Conservation (phyloP, 2,329 filamentous ascomycete genomes). For the Pseudogymnoascus sp. region DNA sequence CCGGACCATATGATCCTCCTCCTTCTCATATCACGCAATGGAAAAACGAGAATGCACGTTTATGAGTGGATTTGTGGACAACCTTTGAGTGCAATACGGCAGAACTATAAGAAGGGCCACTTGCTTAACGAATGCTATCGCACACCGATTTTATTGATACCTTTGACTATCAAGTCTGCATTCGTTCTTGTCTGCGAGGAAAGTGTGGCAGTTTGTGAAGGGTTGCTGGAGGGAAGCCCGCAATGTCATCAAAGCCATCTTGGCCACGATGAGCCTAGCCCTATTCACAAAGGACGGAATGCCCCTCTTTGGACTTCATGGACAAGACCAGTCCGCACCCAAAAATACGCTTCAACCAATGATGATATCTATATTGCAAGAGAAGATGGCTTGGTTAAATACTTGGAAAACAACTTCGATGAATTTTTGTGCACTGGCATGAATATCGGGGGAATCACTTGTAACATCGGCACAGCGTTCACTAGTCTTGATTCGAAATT, state of each 20-base stretch:
- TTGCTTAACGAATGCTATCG: conserved; percentile 44
- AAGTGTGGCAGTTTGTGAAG: conserved; percentile 49
- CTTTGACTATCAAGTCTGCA: conserved; percentile 61
- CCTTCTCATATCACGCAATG: conserved; percentile 47
- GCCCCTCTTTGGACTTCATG: conserved; percentile 73
- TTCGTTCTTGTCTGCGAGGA: conserved; percentile 62
- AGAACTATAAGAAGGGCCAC: conserved; percentile 43
- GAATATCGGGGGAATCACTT: conserved; percentile 58
- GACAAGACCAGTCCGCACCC: conserved; percentile 66
- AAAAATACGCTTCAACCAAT: conserved; percentile 51
- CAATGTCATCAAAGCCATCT: conserved; percentile 28
- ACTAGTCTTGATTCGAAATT: conserved; percentile 47
- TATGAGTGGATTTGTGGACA: conserved; percentile 56
- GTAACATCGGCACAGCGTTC: conserved; percentile 75
- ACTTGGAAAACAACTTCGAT: conserved; percentile 56
- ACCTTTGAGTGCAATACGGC: conserved; percentile 39
- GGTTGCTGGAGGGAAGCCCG: conserved; percentile 45
- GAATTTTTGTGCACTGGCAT: conserved; percentile 48
- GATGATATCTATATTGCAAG: conserved; percentile 82
- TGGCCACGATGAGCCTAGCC: conserved; percentile 28
- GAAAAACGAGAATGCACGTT: conserved; percentile 44
- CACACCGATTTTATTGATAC: conserved; percentile 64
- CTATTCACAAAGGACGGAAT: conserved; percentile 40
- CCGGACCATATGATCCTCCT: conserved; percentile 69
- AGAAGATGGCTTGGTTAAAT: conserved; percentile 76